phyloP scores from a whole-genome alignment of 2,329 filamentous ascomycete species.

The Botrytis hyacinthi region DNA sequence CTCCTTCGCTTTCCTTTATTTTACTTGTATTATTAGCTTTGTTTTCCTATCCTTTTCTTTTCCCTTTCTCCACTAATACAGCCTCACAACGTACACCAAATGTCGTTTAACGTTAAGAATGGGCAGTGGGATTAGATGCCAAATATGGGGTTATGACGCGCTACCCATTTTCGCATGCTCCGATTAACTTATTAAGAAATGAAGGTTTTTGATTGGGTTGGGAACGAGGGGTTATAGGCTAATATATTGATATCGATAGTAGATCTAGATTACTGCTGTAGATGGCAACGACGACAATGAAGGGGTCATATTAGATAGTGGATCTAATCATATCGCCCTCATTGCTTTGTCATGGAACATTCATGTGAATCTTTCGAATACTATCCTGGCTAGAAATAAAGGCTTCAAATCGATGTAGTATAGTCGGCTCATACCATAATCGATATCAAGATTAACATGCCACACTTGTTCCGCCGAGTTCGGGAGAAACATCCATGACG shows the following conservation, averaged over 20 bases:
- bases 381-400: neutral
- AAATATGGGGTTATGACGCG: neutral
- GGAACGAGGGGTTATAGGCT: conserved; percentile 7
- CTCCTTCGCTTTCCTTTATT: neutral
- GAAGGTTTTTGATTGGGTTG: conserved; percentile 3
- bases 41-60: neutral
- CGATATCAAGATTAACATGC: neutral
- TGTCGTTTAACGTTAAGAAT: conserved; percentile 7
- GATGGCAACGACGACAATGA: neutral
- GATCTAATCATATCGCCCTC: neutral
- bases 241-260: neutral
- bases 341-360: neutral
- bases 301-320: neutral
- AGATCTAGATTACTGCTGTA: neutral
- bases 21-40: neutral
- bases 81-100: neutral
- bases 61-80: neutral
- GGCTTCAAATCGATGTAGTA: neutral
- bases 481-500: neutral
- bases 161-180: neutral
- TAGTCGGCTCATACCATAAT: neutral
- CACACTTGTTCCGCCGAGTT: neutral
- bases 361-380: neutral
- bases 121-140: neutral
- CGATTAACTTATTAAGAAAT: neutral